These are phyloP conservation scores for Fusarium sp. DNA, from an alignment of 2,329 filamentous ascomycete species.

Conservation along the genomic window DNA sequence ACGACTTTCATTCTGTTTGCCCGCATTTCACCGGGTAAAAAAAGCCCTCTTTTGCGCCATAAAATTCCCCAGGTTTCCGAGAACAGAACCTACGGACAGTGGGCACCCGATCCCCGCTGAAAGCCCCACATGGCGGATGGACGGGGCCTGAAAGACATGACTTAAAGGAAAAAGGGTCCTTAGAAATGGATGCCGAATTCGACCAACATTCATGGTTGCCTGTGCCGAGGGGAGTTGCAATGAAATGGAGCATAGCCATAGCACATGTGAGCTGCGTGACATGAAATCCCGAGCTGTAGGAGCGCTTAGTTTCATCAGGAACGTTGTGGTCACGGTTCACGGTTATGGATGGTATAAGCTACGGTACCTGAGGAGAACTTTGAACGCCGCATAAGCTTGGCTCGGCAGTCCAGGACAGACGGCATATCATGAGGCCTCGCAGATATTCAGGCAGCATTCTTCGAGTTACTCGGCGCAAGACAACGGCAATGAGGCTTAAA, in stretches of 20 bases:
- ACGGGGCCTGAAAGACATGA: neutral
- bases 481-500: neutral
- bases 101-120: neutral
- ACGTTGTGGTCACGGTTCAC: neutral
- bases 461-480: neutral
- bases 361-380: neutral
- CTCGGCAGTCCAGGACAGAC: slow-evolving; percentile 1
- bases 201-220: neutral
- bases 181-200: neutral
- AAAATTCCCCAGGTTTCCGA: slow-evolving; percentile 34
- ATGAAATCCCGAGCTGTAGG: slow-evolving; percentile 6
- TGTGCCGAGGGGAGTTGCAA: neutral
- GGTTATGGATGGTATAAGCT: neutral
- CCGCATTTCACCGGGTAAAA: neutral
- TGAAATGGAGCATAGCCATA: neutral
- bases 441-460: slow-evolving; percentile 1
- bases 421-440: neutral
- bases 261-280: slow-evolving; percentile 6
- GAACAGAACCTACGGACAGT: slow-evolving; percentile 6
- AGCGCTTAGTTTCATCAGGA: neutral
- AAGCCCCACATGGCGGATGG: neutral
- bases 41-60: slow-evolving; percentile 12
- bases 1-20: neutral
- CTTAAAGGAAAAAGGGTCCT: neutral
- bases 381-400: neutral